A percentile compares a stretch with the other conserved stretches of the same genome.
Conservation (phyloP, 768 basidiomycete species). For the Mycena kentingensis region DNA sequence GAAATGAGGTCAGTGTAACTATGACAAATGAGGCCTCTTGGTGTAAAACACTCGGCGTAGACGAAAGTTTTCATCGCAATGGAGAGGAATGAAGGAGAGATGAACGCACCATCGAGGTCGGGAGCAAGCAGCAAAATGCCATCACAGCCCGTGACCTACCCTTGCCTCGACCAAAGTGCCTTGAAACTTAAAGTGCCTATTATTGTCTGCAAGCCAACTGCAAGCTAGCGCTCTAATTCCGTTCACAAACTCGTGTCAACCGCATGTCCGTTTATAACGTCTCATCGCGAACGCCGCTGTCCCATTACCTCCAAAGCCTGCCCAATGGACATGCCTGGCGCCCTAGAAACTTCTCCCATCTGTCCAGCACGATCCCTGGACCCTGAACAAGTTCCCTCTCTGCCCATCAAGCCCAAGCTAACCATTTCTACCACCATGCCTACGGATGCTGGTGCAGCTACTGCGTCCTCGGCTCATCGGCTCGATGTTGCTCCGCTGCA, state of each 20-base stretch:
- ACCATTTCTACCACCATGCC: conserved; percentile 6
- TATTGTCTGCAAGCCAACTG: too few relatives aligned
- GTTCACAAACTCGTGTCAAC: too few relatives aligned
- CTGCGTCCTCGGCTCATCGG: conserved; percentile 12
- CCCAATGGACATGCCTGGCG: neutral
- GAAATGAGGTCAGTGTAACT: conserved; percentile 77
- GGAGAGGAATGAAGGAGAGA: conserved; percentile 26
- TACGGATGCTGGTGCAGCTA: conserved; percentile 2
- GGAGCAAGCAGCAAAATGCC: too few relatives aligned
- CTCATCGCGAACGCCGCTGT: too few relatives aligned
- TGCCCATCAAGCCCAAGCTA: conserved; percentile 4
- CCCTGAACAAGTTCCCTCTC: neutral
- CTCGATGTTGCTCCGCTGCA: neutral
- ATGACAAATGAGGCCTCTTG: conserved; percentile 67
- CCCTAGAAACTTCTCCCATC: neutral
- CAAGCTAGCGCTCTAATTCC: too few relatives aligned
- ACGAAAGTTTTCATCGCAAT: conserved; percentile 60
- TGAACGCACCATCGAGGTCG: neutral
- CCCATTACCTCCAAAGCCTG: too few relatives aligned
- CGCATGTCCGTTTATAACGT: too few relatives aligned
- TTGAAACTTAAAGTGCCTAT: too few relatives aligned
- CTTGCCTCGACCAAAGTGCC: too few relatives aligned
- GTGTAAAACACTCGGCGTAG: conserved; percentile 53
- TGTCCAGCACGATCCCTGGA: neutral
- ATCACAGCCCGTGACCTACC: too few relatives aligned